Percentiles rank a stretch among this genome's conserved stretches.
phyloP scores from a whole-genome alignment of 805 yeast genomes.

The Saturnispora silvae region DNA sequence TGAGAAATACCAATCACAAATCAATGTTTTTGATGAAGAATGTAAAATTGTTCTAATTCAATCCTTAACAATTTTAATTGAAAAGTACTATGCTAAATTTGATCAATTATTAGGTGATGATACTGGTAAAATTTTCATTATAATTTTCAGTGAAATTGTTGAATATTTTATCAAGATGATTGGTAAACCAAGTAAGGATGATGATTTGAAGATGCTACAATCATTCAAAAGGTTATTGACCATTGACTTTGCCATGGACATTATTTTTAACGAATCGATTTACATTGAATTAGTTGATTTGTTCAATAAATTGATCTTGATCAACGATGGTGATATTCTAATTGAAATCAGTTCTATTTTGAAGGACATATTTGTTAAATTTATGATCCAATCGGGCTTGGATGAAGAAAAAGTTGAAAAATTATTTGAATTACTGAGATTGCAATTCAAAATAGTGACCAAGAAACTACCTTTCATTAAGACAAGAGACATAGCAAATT shows the following conservation, averaged over 20 bases:
- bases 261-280: conserved; percentile 54
- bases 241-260: conserved; percentile 43
- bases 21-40: conserved; percentile 38
- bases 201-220: conserved; percentile 28
- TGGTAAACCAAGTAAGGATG: conserved; percentile 13
- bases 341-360: conserved; percentile 38
- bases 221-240: conserved; percentile 49
- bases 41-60: conserved; percentile 73
- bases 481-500: conserved; percentile 28
- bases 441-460: conserved; percentile 54
- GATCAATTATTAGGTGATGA: conserved; percentile 41
- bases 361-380: conserved; percentile 31
- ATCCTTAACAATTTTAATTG: conserved; percentile 59
- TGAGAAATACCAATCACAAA: conserved; percentile 43
- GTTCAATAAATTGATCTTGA: conserved; percentile 58
- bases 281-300: conserved; percentile 70
- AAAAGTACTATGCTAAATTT: conserved; percentile 17
- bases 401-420: conserved; percentile 54
- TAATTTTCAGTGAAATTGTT: conserved; percentile 74
- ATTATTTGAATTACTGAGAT: conserved; percentile 68
- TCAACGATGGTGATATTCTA: conserved; percentile 34
- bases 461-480: conserved; percentile 49
- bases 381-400: conserved; percentile 24
- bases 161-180: conserved; percentile 51
- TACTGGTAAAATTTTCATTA: conserved; percentile 57